These are phyloP conservation scores for Lumnitzera racemosa DNA, from an alignment of 345 rosid genomes.

Conservation along the genomic window DNA sequence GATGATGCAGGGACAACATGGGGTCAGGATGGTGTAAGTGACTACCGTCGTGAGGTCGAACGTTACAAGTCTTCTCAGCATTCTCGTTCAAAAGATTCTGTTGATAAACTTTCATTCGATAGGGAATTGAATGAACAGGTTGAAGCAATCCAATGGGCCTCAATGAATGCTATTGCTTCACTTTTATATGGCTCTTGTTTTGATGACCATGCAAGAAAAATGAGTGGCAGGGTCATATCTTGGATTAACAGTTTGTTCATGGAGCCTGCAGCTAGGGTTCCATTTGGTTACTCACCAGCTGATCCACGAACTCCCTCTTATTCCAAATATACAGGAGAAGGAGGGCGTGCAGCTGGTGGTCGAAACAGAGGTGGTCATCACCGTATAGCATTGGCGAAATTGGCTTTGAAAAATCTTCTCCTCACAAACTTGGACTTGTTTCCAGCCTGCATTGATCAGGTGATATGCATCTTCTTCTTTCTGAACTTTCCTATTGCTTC, in stretches of 20 bases:
- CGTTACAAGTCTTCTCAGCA: conserved; percentile 92
- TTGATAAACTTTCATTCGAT: conserved; percentile 88
- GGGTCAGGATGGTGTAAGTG: conserved; percentile 82
- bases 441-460: conserved; percentile 99
- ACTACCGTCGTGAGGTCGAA: conserved; percentile 96
- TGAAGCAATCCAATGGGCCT: conserved; percentile 97
- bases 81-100: conserved; percentile 85
- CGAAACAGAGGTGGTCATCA: conserved; percentile 92
- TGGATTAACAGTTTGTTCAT: conserved; percentile 97
- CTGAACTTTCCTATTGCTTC: not conserved
- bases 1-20: conserved; percentile 78
- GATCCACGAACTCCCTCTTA: conserved; percentile 88
- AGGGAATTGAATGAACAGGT: conserved; percentile 85
- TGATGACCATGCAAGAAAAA: conserved; percentile 98
- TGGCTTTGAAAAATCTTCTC: conserved; percentile 95
- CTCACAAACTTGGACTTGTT: conserved; percentile 94
- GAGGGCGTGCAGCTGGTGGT: conserved; percentile 69
- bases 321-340: conserved; percentile 79
- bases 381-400: conserved; percentile 85
- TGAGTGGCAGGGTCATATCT: conserved; percentile 91
- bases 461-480: conserved; percentile 13
- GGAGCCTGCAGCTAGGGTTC: conserved; percentile 92
- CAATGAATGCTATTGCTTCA: conserved; percentile 96
- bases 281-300: conserved; percentile 94
- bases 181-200: conserved; percentile 94